Evolutionary conservation across 306 rosid species (phyloP), one percentile per base, ranked within the genome.

Genomic region (Vigna radiata): DNA sequence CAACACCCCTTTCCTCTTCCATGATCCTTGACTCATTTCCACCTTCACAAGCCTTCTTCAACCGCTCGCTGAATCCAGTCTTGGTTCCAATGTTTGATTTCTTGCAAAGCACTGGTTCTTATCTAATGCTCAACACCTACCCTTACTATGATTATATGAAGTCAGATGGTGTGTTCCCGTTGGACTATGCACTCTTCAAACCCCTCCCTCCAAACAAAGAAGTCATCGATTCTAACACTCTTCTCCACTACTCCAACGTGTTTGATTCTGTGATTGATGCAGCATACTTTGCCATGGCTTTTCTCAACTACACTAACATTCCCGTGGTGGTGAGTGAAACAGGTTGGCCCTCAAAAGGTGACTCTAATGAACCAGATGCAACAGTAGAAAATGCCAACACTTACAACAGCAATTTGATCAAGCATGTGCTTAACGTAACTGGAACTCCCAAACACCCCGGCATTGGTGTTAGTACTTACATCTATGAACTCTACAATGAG

Each of bases 1-100:
- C 97, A 2, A 88, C 96, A 2, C 93, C 97, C 10, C 83, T 90
- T 75, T 77, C 97, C 21, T 92, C 97, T 67, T 85, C 89, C 2
- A 77, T 90, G 55, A 92, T 92, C 84, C 93, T 92, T 8, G 97
- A 92, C 61, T 92, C 97, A 0, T 92, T 92, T 72, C 97, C 97
- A 0, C 97, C 97, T 66, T 92, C 95, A n/a, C 97, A 92, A 84
- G 97, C 97, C 61, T 92, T 92, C 85, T 92, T 92, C 19, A 92
- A 92, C 79, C 85, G 82, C 27, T 84, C 97, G 1, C 74, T 83
- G 86, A 81, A 90, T 81, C 75, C 88, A 0, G 90, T 92, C 77
- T 43, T 92, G 72, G 89, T 92, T 46, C 97, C 97, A 9, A 69
- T 92, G 83, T 91, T 92, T 21, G 89, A 79, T 69, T 92, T 92